Evolutionary conservation across 2,329 filamentous ascomycete genomes (phyloP).

Genomic region (Penicillium glabrum): DNA sequence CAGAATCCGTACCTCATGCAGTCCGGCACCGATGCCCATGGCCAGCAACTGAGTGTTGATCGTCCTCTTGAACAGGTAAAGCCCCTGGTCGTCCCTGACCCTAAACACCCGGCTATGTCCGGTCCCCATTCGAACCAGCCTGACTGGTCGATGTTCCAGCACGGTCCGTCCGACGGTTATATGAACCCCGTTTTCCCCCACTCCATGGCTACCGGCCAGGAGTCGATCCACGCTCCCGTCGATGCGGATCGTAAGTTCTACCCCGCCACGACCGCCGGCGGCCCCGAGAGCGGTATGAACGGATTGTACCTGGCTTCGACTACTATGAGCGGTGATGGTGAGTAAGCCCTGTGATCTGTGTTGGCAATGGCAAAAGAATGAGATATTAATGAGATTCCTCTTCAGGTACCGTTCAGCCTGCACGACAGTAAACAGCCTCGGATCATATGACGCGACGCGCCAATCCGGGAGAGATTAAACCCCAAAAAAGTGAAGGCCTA

Average conservation of each 20-base stretch:
- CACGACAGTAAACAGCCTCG: conserved; percentile 59
- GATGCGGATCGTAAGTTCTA: conserved; percentile 56
- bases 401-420: conserved; percentile 55
- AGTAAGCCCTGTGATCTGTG: conserved; percentile 8
- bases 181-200: conserved; percentile 62
- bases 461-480: not conserved
- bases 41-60: conserved; percentile 46
- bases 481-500: not conserved
- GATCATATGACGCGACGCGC: conserved; percentile 11
- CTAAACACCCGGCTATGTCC: conserved; percentile 57
- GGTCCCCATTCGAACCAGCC: conserved; percentile 58
- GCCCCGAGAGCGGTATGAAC: conserved; percentile 47
- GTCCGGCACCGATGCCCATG: conserved; percentile 40
- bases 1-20: conserved; percentile 46
- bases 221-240: conserved; percentile 66
- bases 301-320: conserved; percentile 50
- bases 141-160: conserved; percentile 79
- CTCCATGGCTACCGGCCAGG: conserved; percentile 69
- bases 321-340: conserved; percentile 49
- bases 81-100: conserved; percentile 39
- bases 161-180: conserved; percentile 67
- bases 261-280: conserved; percentile 45
- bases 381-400: not conserved
- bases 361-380: not conserved
- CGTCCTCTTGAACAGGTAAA: conserved; percentile 46